phyloP scores from a whole-genome alignment of 345 rosid genomes.

The Murraya koenigii region DNA sequence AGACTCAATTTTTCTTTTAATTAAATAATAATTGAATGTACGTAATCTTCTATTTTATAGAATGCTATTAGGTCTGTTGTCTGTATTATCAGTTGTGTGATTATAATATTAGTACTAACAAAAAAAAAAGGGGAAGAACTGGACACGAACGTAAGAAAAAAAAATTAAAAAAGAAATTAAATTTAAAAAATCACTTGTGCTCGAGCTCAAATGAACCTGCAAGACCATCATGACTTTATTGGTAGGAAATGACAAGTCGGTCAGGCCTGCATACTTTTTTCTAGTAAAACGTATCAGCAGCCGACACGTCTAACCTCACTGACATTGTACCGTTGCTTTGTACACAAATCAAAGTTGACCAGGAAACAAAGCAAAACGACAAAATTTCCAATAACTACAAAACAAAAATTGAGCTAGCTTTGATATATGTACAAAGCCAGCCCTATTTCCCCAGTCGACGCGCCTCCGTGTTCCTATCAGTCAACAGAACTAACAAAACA shows the following conservation, averaged over 20 bases:
- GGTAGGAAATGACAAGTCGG: background rate
- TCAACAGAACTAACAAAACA: no score
- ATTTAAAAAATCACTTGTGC: background rate
- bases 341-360: background rate
- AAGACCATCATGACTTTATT: background rate
- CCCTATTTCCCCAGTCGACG: no score
- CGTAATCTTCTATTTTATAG: accelerated
- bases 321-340: background rate
- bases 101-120: no score
- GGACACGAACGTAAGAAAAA: background rate
- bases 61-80: no score
- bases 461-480: no score
- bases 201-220: background rate
- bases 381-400: background rate
- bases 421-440: no score
- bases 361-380: background rate
- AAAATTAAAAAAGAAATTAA: background rate
- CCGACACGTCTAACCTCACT: background rate
- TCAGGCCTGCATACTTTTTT: background rate
- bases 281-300: no score
- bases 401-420: no score
- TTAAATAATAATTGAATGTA: no score
- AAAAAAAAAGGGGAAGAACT: no score
- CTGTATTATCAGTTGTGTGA: no score
- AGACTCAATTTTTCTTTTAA: no score